Conservation (phyloP, 2,329 filamentous ascomycete species). For the Trichophyton mentagrophytes region DNA sequence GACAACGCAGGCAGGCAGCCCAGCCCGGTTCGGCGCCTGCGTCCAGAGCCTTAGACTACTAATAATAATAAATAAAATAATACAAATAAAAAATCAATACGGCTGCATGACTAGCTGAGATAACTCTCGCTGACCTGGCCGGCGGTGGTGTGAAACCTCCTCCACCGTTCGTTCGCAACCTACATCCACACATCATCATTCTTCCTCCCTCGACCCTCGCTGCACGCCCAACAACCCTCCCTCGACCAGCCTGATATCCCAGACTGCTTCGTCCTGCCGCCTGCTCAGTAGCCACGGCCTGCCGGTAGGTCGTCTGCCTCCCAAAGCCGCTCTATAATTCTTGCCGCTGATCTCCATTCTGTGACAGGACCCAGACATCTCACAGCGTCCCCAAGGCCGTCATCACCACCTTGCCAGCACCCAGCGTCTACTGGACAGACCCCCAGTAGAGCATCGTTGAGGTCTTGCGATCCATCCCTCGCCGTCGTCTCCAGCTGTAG, state of each 20-base stretch:
- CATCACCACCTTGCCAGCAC: slow-evolving; percentile 4
- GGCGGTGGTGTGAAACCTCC: slow-evolving; percentile 3
- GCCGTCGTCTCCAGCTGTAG: slow-evolving; percentile 4
- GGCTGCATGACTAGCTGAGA: neutral
- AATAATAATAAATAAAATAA: neutral
- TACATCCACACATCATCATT: neutral
- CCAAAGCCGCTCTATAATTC: neutral
- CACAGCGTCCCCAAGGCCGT: slow-evolving; percentile 2
- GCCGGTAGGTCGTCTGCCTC: neutral
- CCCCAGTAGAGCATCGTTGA: slow-evolving; percentile 3
- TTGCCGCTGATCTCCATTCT: slow-evolving; percentile 4
- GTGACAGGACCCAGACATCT: slow-evolving; percentile 3
- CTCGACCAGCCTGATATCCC: too few relatives aligned
- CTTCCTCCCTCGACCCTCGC: neutral
- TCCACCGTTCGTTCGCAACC: slow-evolving; percentile 1
- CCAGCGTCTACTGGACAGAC: slow-evolving; percentile 5
- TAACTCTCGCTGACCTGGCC: neutral
- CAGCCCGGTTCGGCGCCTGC: too few relatives aligned
- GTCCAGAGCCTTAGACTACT: too few relatives aligned
- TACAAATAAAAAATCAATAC: neutral
- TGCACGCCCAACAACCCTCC: neutral
- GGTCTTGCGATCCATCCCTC: slow-evolving; percentile 7
- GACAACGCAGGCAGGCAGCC: too few relatives aligned
- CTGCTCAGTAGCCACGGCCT: neutral
- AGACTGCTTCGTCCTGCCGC: neutral